These are phyloP conservation scores for Acer saccharum DNA, from an alignment of 345 rosid genomes.

Conservation along the genomic window DNA sequence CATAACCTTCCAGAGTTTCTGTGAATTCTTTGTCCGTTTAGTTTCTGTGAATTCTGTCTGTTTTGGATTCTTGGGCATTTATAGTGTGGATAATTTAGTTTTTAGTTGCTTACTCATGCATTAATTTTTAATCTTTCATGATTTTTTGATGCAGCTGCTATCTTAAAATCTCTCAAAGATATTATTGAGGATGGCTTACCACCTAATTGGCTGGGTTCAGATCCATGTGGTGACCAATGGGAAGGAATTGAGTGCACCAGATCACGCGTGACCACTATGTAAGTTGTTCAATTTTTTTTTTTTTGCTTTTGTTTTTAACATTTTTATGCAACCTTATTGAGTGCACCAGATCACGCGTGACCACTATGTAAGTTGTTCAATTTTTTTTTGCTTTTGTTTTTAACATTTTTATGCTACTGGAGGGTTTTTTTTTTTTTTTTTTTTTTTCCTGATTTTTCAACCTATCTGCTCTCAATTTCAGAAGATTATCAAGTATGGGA, in stretches of 20 bases:
- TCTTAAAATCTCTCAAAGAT: conserved; percentile 35
- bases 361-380: too few species aligned
- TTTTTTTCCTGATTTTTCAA: neutral
- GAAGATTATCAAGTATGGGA: neutral
- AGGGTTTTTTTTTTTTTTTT: neutral
- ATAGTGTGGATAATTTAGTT: neutral
- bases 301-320: too few species aligned
- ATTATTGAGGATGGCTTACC: conserved; percentile 39
- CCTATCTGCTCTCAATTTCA: neutral
- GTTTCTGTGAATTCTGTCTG: neutral
- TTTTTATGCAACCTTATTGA: too few species aligned
- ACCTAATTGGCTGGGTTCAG: conserved; percentile 44
- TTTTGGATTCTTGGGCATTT: neutral
- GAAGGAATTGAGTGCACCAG: conserved; percentile 42
- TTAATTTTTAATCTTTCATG: neutral
- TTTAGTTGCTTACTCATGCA: neutral
- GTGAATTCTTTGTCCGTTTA: neutral
- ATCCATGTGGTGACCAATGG: conserved; percentile 53
- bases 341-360: too few species aligned
- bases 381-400: too few species aligned
- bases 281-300: conserved; percentile 8
- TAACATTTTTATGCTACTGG: neutral
- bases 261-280: conserved; percentile 49
- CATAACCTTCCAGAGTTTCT: too few species aligned
- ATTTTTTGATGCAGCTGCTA: conserved; percentile 31